A percentile compares a stretch with the other conserved stretches of the same genome.
phyloP scores from a whole-genome alignment of 2,329 filamentous ascomycete genomes.

The Lecanosticta acicola region DNA sequence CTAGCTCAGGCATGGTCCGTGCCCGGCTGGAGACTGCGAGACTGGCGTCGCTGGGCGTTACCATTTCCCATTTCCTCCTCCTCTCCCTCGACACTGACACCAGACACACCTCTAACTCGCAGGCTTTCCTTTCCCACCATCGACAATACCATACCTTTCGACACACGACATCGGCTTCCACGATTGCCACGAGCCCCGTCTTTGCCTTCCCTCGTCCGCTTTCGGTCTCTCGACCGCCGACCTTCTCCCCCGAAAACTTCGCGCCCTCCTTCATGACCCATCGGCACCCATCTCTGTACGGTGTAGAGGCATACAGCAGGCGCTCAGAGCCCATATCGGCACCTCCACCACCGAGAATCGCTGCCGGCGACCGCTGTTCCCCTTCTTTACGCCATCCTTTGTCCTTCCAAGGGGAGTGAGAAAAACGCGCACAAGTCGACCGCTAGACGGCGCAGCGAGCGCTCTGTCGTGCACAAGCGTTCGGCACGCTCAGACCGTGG shows the following conservation, averaged over 20 bases:
- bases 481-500: conserved; percentile 18
- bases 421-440: conserved; percentile 13
- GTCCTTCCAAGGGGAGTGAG: conserved; percentile 4
- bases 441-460: conserved; percentile 9
- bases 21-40: too few species aligned
- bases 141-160: background rate
- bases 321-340: conserved; percentile 1
- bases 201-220: conserved; percentile 1
- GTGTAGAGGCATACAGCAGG: conserved; percentile 3
- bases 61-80: background rate
- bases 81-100: background rate
- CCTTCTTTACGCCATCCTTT: conserved; percentile 11
- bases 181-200: background rate
- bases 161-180: background rate
- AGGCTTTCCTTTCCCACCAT: background rate
- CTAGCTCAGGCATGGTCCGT: too few species aligned
- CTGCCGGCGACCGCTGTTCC: conserved; percentile 12
- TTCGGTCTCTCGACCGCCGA: conserved; percentile 3
- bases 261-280: conserved; percentile 14
- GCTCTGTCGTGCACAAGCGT: conserved; percentile 11
- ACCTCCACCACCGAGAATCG: background rate
- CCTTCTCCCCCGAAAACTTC: conserved; percentile 5
- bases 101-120: background rate
- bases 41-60: background rate
- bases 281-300: conserved; percentile 8